Evolutionary conservation across 306 rosid genomes (phyloP).

Genomic region (Sechiopsis laciniata): DNA sequence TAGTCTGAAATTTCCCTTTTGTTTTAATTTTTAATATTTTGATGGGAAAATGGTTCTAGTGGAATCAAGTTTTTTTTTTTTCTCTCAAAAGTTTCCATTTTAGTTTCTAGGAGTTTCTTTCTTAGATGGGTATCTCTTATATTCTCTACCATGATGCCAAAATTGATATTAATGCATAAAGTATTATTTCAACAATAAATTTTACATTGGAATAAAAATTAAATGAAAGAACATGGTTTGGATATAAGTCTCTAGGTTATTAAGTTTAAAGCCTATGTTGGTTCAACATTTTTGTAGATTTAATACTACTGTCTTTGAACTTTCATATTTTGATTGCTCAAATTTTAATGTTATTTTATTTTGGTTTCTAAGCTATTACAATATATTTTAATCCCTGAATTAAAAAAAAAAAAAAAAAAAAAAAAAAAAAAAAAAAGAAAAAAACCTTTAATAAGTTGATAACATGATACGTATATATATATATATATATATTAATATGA

Average conservation of each 20-base stretch:
- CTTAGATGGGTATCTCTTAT: slow-evolving; percentile 15
- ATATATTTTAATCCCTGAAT: background rate
- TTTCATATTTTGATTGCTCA: no score
- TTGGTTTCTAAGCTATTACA: background rate
- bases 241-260: no score
- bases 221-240: no score
- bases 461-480: no score
- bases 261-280: no score
- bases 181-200: background rate
- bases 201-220: background rate
- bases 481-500: no score
- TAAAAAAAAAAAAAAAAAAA: no score
- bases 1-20: background rate
- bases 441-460: no score
- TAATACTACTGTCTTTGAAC: no score
- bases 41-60: background rate
- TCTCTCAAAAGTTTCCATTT: slow-evolving; percentile 13
- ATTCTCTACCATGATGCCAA: slow-evolving; percentile 19
- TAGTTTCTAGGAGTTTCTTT: slow-evolving; percentile 20
- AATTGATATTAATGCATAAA: background rate
- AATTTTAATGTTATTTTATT: background rate
- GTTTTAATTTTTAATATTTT: background rate
- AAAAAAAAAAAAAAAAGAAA: no score
- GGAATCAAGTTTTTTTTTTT: slow-evolving; percentile 8
- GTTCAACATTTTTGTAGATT: no score